Conservation (phyloP, 306 rosid species). For the Quercus mongolica region DNA sequence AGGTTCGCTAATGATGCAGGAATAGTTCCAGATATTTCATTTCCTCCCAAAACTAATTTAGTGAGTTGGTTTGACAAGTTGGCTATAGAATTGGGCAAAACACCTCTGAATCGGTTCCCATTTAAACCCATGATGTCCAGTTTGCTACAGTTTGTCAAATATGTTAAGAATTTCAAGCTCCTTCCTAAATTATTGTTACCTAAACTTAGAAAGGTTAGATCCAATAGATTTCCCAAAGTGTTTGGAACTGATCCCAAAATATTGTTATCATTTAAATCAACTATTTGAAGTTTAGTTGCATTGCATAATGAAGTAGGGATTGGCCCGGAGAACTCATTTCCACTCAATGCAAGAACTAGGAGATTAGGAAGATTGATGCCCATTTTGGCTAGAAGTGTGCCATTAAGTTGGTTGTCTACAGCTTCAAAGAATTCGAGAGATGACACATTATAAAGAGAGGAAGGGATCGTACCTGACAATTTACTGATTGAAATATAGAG, state of each 20-base stretch:
- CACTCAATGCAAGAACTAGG: fast-evolving
- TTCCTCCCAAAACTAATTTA: neutral
- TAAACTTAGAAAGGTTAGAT: no score
- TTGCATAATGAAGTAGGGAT: no score
- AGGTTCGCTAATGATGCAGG: constrained; percentile 17
- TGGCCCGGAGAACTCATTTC: no score
- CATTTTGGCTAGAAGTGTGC: no score
- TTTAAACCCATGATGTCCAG: neutral
- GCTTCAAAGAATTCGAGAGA: no score
- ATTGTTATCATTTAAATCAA: fast-evolving
- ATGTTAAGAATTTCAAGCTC: constrained; percentile 24
- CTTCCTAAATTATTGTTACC: constrained; percentile 13
- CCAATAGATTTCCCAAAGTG: no score
- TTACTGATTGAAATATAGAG: neutral
- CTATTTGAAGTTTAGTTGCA: no score
- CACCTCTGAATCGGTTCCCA: constrained; percentile 24
- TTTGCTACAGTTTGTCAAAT: constrained; percentile 26
- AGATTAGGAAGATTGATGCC: no score
- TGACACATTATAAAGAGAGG: constrained; percentile 9
- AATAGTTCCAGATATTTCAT: constrained; percentile 18
- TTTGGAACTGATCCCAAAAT: no score
- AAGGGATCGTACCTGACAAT: constrained; percentile 28
- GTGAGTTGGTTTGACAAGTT: constrained; percentile 30
- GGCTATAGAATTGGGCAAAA: constrained; percentile 23
- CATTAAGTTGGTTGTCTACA: no score